These are phyloP conservation scores for Musa acuminata DNA, from an alignment of 176 grass and related monocot species.

Conservation along the genomic window DNA sequence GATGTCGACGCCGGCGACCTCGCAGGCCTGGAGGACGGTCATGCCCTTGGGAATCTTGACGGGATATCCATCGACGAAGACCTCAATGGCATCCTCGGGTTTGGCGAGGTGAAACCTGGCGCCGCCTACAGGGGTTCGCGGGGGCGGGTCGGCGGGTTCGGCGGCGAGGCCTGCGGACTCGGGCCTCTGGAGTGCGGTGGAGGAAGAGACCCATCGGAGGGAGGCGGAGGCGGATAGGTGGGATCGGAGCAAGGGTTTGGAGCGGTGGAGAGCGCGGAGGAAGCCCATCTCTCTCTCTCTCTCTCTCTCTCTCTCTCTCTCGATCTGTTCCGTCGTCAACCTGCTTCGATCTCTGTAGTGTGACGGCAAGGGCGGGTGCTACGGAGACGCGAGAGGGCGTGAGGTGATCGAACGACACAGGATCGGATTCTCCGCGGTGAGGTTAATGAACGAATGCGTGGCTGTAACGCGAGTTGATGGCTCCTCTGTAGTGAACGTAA, in stretches of 20 bases:
- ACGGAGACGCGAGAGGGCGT: no score
- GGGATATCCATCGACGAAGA: constrained; percentile 85
- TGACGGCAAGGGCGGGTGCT: no score
- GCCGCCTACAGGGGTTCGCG: constrained; percentile 55
- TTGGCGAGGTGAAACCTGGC: constrained; percentile 60
- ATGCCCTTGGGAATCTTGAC: constrained; percentile 96
- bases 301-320: no score
- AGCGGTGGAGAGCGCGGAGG: constrained; percentile 50
- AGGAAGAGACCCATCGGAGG: constrained; percentile 71
- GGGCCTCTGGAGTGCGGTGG: constrained; percentile 38
- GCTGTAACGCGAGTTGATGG: no score
- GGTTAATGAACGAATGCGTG: no score
- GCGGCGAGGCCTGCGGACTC: constrained; percentile 36
- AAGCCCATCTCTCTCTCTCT: no score
- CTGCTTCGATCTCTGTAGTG: no score
- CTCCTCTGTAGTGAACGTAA: no score
- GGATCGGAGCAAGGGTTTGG: constrained; percentile 26
- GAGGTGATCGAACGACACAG: no score
- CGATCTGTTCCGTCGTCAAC: no score
- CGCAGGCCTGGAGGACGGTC: constrained; percentile 95
- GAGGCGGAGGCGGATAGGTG: constrained; percentile 27
- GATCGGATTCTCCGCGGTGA: no score
- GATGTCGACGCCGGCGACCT: constrained; percentile 92
- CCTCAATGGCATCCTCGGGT: constrained; percentile 83
- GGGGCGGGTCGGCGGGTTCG: constrained; percentile 23